Evolutionary conservation across 1,284 basidiomycete genomes (phyloP).

Genomic region (Cutaneotrichosporon mucoides): DNA sequence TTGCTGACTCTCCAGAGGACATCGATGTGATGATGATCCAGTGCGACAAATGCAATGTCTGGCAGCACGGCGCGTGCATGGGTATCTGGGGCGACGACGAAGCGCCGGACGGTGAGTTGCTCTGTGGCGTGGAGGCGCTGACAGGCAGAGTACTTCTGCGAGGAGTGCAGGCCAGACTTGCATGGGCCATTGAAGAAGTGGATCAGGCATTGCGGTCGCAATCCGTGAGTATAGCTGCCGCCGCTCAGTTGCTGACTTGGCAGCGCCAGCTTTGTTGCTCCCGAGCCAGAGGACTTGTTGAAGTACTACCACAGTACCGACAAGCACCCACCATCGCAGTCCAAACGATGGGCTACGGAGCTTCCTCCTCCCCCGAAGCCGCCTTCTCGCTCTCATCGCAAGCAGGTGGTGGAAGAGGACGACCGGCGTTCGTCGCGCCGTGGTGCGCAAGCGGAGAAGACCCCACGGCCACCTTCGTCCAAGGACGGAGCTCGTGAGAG

Average conservation of each 20-base stretch:
- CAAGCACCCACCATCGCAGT: slow-evolving; percentile 45
- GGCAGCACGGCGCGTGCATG: slow-evolving; percentile 98
- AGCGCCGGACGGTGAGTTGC: slow-evolving; percentile 65
- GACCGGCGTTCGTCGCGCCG: slow-evolving; percentile 4
- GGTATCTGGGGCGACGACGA: slow-evolving; percentile 82
- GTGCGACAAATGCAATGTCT: slow-evolving; percentile 94
- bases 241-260: slow-evolving; percentile 10
- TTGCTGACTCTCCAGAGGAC: slow-evolving; percentile 48
- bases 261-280: slow-evolving; percentile 37
- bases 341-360: slow-evolving; percentile 43
- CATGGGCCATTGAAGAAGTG: slow-evolving; percentile 74
- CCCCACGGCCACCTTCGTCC: slow-evolving; percentile 4
- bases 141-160: slow-evolving; percentile 70
- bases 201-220: slow-evolving; percentile 38
- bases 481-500: slow-evolving; percentile 14
- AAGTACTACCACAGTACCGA: slow-evolving; percentile 32
- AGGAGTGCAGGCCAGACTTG: slow-evolving; percentile 83
- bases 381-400: slow-evolving; percentile 31
- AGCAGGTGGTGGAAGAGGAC: slow-evolving; percentile 14
- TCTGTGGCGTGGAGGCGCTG: not conserved
- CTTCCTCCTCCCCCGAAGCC: slow-evolving; percentile 21
- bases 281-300: slow-evolving; percentile 39
- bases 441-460: not conserved
- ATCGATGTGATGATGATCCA: slow-evolving; percentile 90
- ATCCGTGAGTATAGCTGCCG: slow-evolving; percentile 26